Base-by-base conservation (phyloP, 1,284 basidiomycete genomes). In the Boletus calvinii region DNA sequence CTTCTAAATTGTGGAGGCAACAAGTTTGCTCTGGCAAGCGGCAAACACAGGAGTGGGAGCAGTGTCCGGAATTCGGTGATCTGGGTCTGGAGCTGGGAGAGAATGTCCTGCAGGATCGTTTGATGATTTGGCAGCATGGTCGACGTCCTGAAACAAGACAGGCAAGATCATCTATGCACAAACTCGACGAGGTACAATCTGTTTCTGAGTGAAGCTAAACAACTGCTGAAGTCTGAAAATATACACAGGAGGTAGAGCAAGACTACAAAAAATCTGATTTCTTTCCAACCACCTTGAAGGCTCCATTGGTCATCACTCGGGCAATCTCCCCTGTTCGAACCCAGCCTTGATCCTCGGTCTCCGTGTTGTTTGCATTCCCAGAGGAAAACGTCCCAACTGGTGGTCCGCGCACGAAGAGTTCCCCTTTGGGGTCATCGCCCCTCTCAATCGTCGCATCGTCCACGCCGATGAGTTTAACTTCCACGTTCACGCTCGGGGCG, bases 401-500 rank as follows among this genome's bases (percentile, higher is more conserved):
- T 4, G 80, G 80, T 13, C 81, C 81, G 6, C 78, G 70, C 12
- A 79, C 72, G 26, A 75, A 49, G 26, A 81, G 59, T 24, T 68
- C 63, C 15, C 84, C 85, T 26, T 59, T 63, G 8, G 84, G 84
- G 61, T 86, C 80, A 7, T 62, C 75, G 3, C 86, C 88, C 4
- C 59, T 69, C 64, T 89, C 87, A 17, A 90, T 74, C 10, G 70
- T 70, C 1, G 72, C 72, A 54, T 90, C 87, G 46, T 86, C 74
- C 8, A 90, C 78, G 0, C 75, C 80, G 0, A 76, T 59, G 12
- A 92, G 72, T 66, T 90, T 91, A 15, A 75, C 81, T 65, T 92
- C 90, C 2, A 89, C 72, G 58, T 90, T 91, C 52, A 86, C 76
- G 29, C 81, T 77, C 2, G 90, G 89, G 7, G 89, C 83, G 2